Evolutionary conservation across 1,139 yeast species (phyloP).

Genomic region (Trichomonascaceae sp.): DNA sequence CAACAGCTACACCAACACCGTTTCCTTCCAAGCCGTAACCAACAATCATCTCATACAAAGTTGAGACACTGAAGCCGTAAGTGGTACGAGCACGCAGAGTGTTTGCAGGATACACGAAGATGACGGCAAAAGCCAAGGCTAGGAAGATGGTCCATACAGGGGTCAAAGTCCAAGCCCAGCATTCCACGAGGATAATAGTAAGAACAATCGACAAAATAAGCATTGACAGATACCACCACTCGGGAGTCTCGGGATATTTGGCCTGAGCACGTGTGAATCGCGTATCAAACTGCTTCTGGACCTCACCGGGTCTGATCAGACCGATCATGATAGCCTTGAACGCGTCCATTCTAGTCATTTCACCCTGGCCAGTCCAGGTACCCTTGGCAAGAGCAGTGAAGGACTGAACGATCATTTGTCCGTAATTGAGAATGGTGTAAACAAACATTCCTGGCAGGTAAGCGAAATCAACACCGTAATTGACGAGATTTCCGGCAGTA

Average conservation of each 20-base stretch:
- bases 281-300: slow-evolving; percentile 39
- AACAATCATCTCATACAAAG: slow-evolving; percentile 50
- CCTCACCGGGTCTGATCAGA: neutral
- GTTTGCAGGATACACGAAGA: slow-evolving; percentile 47
- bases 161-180: slow-evolving; percentile 40
- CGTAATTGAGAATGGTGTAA: slow-evolving; percentile 40
- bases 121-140: slow-evolving; percentile 46
- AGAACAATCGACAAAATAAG: slow-evolving; percentile 40
- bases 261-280: slow-evolving; percentile 53
- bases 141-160: slow-evolving; percentile 48
- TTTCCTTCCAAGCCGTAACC: slow-evolving; percentile 63
- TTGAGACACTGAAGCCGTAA: slow-evolving; percentile 50
- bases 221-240: slow-evolving; percentile 48
- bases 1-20: slow-evolving; percentile 51
- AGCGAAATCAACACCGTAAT: slow-evolving; percentile 27
- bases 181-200: slow-evolving; percentile 39
- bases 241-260: slow-evolving; percentile 55
- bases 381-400: slow-evolving; percentile 15
- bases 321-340: neutral
- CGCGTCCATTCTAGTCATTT: slow-evolving; percentile 8
- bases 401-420: slow-evolving; percentile 15
- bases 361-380: slow-evolving; percentile 3
- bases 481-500: slow-evolving; percentile 36
- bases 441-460: slow-evolving; percentile 38
- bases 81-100: slow-evolving; percentile 48